Conservation (phyloP, 1,284 basidiomycete genomes). For the Heterobasidion irregulare region DNA sequence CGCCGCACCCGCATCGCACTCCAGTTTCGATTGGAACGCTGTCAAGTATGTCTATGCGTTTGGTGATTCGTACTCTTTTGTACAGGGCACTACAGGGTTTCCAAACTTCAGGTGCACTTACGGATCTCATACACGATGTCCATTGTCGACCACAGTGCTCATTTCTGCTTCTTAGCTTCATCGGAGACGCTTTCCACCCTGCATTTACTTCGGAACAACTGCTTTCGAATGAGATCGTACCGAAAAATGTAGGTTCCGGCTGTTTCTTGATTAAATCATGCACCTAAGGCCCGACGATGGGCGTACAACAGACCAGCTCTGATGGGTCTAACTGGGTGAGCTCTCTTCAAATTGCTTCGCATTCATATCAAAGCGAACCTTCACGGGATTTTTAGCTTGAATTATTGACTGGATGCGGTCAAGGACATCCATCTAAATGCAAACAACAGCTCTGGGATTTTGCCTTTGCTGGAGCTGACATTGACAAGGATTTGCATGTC, state of each 20-base stretch:
- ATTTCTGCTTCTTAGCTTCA: constrained; percentile 28
- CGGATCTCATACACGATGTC: background rate
- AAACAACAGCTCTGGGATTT: constrained; percentile 48
- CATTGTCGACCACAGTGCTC: background rate
- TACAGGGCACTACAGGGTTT: constrained; percentile 37
- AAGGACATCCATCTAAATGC: constrained; percentile 35
- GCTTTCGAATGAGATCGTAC: constrained; percentile 34
- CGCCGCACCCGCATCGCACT: background rate
- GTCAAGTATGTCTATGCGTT: constrained; percentile 40
- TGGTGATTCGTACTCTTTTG: constrained; percentile 49
- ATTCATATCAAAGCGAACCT: background rate
- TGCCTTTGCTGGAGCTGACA: constrained; percentile 48
- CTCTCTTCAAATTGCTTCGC: background rate
- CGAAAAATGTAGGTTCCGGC: constrained; percentile 29
- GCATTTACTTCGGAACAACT: constrained; percentile 35
- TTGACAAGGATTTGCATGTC: constrained; percentile 34
- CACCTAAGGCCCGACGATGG: background rate
- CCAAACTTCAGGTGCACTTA: constrained; percentile 38
- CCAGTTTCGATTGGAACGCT: constrained; percentile 28
- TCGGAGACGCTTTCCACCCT: constrained; percentile 36
- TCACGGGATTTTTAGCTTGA: constrained; percentile 27
- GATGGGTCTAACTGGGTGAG: constrained; percentile 45
- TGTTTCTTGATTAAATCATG: background rate
- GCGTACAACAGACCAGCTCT: constrained; percentile 35
- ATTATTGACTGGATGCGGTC: constrained; percentile 42